phyloP scores from a whole-genome alignment of 2,329 filamentous ascomycete genomes.

The Dactylellina drechsleri region DNA sequence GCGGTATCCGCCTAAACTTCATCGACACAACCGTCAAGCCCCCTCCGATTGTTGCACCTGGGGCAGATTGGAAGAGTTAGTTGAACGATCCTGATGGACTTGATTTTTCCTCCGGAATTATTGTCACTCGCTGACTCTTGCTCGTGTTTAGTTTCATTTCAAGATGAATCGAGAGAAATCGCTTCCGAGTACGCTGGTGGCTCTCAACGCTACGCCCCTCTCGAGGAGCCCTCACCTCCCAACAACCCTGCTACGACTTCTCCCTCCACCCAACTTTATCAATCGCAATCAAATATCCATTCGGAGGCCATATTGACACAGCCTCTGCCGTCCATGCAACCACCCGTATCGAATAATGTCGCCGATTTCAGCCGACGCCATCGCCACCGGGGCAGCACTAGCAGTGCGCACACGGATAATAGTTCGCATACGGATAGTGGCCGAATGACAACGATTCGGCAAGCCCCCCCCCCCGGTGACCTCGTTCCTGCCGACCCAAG shows the following conservation, averaged over 20 bases:
- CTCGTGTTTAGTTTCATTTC: slow-evolving; percentile 72
- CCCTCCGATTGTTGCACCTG: slow-evolving; percentile 72
- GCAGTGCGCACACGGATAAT: slow-evolving; percentile 54
- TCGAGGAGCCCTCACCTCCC: slow-evolving; percentile 63
- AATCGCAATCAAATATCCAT: slow-evolving; percentile 7
- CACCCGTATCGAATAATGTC: slow-evolving; percentile 25
- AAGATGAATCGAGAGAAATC: slow-evolving; percentile 88
- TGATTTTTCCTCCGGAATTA: not conserved
- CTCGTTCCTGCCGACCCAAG: slow-evolving; percentile 59
- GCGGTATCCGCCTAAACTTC: slow-evolving; percentile 88
- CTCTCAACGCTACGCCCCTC: slow-evolving; percentile 74
- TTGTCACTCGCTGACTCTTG: slow-evolving; percentile 52
- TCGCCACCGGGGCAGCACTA: slow-evolving; percentile 55
- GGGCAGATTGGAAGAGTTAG: slow-evolving; percentile 72
- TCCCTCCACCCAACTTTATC: slow-evolving; percentile 58
- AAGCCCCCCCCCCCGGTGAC: slow-evolving; percentile 55
- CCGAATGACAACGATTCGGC: slow-evolving; percentile 56
- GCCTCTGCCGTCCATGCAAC: slow-evolving; percentile 44
- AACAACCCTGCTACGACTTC: slow-evolving; percentile 56
- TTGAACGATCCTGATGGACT: not conserved
- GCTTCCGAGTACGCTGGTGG: slow-evolving; percentile 90
- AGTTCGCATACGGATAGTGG: slow-evolving; percentile 53
- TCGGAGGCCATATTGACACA: slow-evolving; percentile 35
- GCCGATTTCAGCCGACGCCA: slow-evolving; percentile 40
- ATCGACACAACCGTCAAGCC: slow-evolving; percentile 81